A percentile compares a stretch with the other conserved stretches of the same genome.
phyloP scores from a whole-genome alignment of 78 protist species.

The Emiliania huxleyi region DNA sequence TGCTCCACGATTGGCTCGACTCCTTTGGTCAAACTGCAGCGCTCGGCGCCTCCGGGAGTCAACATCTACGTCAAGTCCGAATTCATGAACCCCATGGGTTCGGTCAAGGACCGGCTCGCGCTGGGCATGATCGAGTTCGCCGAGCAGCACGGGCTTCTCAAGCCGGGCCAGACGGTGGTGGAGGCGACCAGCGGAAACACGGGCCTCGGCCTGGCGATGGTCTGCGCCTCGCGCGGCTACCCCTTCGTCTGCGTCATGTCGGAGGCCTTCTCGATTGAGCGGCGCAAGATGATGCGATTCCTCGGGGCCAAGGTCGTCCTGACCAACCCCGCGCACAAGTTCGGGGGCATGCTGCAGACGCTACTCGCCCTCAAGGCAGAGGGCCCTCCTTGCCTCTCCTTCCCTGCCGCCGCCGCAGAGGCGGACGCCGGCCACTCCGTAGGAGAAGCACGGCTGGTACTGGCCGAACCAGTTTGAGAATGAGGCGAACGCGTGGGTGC shows the following conservation, averaged over 20 bases:
- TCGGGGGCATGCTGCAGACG: constrained; percentile 55
- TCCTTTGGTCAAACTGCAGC: background rate
- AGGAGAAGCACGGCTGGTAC: too few relatives aligned
- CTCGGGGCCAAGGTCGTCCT: constrained; percentile 70
- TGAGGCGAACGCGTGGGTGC: too few relatives aligned
- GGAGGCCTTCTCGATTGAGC: constrained; percentile 70
- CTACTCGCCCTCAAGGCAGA: constrained; percentile 35
- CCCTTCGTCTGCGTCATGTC: constrained; percentile 53
- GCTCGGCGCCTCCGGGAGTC: too few relatives aligned
- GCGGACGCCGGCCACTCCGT: too few relatives aligned
- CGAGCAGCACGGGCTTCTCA: constrained; percentile 39
- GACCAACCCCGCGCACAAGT: too few relatives aligned
- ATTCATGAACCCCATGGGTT: constrained; percentile 54
- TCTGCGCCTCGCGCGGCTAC: constrained; percentile 58
- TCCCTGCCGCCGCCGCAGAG: too few relatives aligned
- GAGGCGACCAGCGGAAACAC: constrained; percentile 78
- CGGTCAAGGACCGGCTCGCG: constrained; percentile 59
- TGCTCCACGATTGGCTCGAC: background rate
- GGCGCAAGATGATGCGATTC: constrained; percentile 54
- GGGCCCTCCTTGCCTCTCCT: too few relatives aligned
- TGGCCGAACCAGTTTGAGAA: too few relatives aligned
- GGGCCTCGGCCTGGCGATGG: constrained; percentile 62
- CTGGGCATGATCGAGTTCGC: constrained; percentile 48
- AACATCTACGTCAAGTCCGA: constrained; percentile 66
- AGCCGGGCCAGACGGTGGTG: constrained; percentile 61